Base-by-base conservation (phyloP, 1,284 basidiomycete species). In the Fomitiporia mediterranea region DNA sequence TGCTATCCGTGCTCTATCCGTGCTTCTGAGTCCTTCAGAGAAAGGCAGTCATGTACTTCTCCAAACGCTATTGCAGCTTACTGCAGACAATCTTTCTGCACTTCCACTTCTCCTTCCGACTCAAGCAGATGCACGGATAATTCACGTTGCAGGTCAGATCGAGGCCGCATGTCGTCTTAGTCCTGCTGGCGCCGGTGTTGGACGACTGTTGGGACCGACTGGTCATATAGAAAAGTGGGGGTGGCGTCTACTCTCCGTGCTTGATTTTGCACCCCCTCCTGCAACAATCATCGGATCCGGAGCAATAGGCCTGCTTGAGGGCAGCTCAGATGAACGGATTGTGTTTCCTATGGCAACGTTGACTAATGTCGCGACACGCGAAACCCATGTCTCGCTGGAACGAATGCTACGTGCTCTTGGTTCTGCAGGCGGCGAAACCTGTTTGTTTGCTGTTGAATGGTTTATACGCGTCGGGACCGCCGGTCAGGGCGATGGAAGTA, bases 191-290 rank as follows among this genome's bases (percentile, higher is more conserved):
- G 65, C 70, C 19, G 83, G 82, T 30, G 75, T 93, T 4, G 80
- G 79, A 2, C 78, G 79, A 53, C 74, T 96, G 4, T 77, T 95
- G 0, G 92, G 93, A 2, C 87, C 92, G 0, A 78, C 74, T 0
- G 93, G 93, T 3, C 84, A 87, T 0, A 83, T 96, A 17, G 90
- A 95, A 64, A 85, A 85, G 68, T 96, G 93, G 94, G 90, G 90
- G 1, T 92, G 87, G 84, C 80, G 82, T 40, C 66, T 96, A 1
- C 75, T 96, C 27, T 80, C 83, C 2, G 89, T 86, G 13, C 72
- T 95, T 27, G 84, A 91, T 63, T 81, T 95, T 58, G 74, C 74
- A 0, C 74, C 78, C 32, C 86, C 84, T 3, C 66, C 76, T 0
- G 74, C 75, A 27, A 65, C 79, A 11, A 73, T 78, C 11, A 69